Evolutionary conservation across 1,139 yeast species (phyloP), one percentile per base, ranked within the genome.

Genomic region (Geotrichum europaeum): DNA sequence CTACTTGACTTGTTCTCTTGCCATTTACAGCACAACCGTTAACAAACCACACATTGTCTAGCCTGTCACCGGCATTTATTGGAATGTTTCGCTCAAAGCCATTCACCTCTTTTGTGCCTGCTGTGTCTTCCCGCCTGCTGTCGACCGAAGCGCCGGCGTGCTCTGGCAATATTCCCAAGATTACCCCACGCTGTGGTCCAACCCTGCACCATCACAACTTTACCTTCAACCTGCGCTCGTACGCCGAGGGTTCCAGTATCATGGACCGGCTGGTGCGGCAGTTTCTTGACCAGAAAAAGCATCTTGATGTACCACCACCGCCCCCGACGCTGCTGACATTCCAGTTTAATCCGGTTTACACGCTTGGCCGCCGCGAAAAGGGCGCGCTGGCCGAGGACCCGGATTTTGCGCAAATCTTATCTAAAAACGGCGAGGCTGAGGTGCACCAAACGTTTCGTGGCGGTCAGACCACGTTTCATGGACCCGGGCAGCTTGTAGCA

Each of bases 391-490:
- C 78, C 0, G 67, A 74, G 15, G 73, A 68, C 1, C 69, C 76
- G 7, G 65, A 67, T 13, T 62, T 63, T 36, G 72, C 67, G 53
- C 60, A 62, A 47, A n/a, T 18, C 7, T 53, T 58, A 2, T 52
- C 58, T 2, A 68, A 66, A 32, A 73, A 73, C 49, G 78, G 76
- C 7, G 51, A 47, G 20, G 82, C 82, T 32, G 79, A 81, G 57
- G 89, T 84, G 69, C 81, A 85, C 32, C 96, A 89, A 68, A 81
- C 95, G 0, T 85, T 84, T 63, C 79, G 99, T 63, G 99, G 99
- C n/a, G 99, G 99, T 0, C 96, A 94, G 71, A 84, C 94, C 0
- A 94, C 99, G 0, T 95, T 90, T 80, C 99, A 95, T 75, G 98
- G 98, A 0, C 86, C 92, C 2, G 99, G 99, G 0, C 99, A 95